A percentile compares a stretch with the other conserved stretches of the same genome.
These are phyloP conservation scores for Acanthamoeba castellanii DNA, from an alignment of 208 protist species.

Conservation along the genomic window DNA sequence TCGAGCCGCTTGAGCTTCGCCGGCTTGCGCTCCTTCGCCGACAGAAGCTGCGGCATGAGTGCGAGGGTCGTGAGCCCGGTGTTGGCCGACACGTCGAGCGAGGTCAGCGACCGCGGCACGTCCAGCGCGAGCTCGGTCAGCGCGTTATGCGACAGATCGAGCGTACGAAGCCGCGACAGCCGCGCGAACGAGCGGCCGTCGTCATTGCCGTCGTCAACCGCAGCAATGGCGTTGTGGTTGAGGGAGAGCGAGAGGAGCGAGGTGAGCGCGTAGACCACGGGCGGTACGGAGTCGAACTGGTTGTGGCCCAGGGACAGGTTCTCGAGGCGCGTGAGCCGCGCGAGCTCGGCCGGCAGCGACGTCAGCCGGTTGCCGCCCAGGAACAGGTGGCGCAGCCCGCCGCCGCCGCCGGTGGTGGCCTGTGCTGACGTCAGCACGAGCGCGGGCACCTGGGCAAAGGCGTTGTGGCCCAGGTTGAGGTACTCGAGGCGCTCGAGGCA, in stretches of 20 bases:
- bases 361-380: conserved; percentile 15
- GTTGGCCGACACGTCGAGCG: conserved; percentile 31
- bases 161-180: not conserved
- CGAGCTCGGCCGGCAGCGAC: not conserved
- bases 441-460: not conserved
- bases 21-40: too few relatives aligned
- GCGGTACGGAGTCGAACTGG: not conserved
- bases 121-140: not conserved
- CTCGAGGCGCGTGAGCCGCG: conserved; percentile 9
- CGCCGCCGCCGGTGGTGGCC: not conserved
- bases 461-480: not conserved
- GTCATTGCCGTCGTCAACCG: not conserved
- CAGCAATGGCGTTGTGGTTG: not conserved
- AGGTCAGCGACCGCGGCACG: not conserved
- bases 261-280: not conserved
- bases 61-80: not conserved
- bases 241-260: conserved; percentile 23
- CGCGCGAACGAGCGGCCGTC: not conserved
- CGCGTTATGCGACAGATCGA: conserved; percentile 11
- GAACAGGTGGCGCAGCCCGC: conserved; percentile 33
- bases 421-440: not conserved
- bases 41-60: not conserved
- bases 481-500: not conserved
- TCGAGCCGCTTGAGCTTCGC: not conserved
- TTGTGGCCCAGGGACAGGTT: conserved; percentile 18